A percentile compares a stretch with the other conserved stretches of the same genome.
Evolutionary conservation across 139 green algal genomes (phyloP).

Genomic region (Chlamydomonas incerta): DNA sequence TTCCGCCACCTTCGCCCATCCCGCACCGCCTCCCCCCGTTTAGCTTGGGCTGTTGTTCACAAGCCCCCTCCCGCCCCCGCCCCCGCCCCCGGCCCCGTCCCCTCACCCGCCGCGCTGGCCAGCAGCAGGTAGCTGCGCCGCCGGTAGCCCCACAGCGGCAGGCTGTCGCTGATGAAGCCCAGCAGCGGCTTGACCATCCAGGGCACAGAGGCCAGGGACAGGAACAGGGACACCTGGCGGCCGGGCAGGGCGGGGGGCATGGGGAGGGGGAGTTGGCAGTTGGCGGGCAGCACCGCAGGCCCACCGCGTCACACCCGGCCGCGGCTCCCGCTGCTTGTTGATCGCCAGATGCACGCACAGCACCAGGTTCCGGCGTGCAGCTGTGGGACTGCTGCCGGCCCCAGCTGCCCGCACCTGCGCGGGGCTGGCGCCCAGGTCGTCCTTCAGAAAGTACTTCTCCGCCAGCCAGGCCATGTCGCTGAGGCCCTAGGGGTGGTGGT

Average conservation of each 20-base stretch:
- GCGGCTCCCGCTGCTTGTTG: too few species aligned
- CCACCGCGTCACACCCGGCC: too few species aligned
- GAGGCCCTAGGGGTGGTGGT: conserved; percentile 67
- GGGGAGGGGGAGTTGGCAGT: neutral
- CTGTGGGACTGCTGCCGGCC: too few species aligned
- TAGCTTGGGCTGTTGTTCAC: too few species aligned
- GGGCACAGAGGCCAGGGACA: conserved; percentile 31
- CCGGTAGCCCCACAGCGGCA: conserved; percentile 93
- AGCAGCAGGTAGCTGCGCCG: conserved; percentile 85
- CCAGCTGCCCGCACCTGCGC: too few species aligned
- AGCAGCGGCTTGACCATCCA: conserved; percentile 92
- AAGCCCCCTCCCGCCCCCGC: too few species aligned
- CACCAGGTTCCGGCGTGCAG: too few species aligned
- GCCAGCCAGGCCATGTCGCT: conserved; percentile 81
- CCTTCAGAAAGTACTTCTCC: conserved; percentile 84
- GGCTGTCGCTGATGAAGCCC: conserved; percentile 89
- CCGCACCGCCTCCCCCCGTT: too few species aligned
- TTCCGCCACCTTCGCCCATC: too few species aligned
- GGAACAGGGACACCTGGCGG: neutral
- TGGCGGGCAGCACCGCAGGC: too few species aligned
- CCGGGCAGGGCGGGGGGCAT: neutral
- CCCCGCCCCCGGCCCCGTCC: too few species aligned
- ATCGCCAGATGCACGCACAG: too few species aligned
- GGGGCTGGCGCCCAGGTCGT: conserved; percentile 80
- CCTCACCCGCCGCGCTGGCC: conserved; percentile 63